Evolutionary conservation across 192 early-diverging fungal genomes (phyloP).

Genomic region (Rhizoclosmatium sp.): DNA sequence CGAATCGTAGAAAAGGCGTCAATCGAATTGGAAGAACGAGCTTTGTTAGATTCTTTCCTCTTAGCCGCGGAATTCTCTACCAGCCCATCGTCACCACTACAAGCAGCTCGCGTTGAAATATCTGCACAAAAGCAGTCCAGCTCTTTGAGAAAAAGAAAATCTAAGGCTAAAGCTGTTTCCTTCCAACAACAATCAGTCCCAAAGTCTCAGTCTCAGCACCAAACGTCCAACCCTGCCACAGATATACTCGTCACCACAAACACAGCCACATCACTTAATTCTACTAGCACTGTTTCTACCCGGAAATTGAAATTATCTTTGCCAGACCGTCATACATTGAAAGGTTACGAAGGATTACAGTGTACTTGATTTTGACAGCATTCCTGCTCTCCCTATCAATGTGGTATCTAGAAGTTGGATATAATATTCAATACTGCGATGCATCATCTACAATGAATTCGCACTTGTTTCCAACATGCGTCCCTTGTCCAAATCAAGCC

Average conservation of each 20-base stretch:
- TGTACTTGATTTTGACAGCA: not conserved
- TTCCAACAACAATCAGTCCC: not conserved
- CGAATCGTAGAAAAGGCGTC: not conserved
- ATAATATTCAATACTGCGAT: conserved; percentile 1
- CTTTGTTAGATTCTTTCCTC: too few species aligned
- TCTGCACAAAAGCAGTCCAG: too few species aligned
- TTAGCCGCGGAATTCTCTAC: too few species aligned
- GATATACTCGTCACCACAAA: not conserved
- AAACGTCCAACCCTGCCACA: not conserved
- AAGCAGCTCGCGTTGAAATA: too few species aligned
- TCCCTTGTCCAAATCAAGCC: conserved; percentile 20
- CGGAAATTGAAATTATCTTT: not conserved
- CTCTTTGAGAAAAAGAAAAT: too few species aligned
- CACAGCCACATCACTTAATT: not conserved
- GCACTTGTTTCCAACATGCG: conserved; percentile 8
- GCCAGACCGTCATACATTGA: not conserved
- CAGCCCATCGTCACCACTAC: too few species aligned
- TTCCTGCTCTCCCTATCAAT: not conserved
- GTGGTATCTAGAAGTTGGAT: not conserved
- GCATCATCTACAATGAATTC: not conserved
- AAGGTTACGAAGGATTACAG: not conserved
- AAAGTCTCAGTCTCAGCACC: not conserved
- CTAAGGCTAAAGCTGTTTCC: too few species aligned
- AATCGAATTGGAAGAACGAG: not conserved
- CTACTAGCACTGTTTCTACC: not conserved